Base-by-base conservation (phyloP, 2,329 filamentous ascomycete genomes). In the Penicillium palitans region DNA sequence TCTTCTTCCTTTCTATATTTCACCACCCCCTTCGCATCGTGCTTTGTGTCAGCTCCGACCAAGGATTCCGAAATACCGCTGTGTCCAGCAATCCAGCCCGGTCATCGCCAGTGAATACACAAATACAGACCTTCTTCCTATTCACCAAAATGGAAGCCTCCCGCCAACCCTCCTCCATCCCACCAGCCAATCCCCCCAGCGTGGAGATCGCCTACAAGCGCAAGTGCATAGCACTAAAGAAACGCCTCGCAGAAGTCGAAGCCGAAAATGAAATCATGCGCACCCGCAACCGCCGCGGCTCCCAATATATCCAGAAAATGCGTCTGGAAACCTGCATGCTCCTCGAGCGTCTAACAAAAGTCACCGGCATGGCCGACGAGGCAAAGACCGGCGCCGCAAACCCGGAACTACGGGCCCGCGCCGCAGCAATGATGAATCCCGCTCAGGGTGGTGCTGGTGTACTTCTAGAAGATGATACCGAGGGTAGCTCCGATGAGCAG, bases 181-280 rank as follows among this genome's bases (percentile, higher is more conserved):
- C 59, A 73, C 67, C 71, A 33, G 61, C 80, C 13, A 83, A 87
- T 57, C 91, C 93, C 21, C 93, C 95, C 17, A 96, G 92, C 17
- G 92, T 98, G 62, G 93, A 99, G 77, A 89, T 93, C 74, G 93
- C 93, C 51, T 99, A 98, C 78, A 92, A 95, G 70, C 87, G 91
- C 64, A 98, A 99, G 85, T 98, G 93, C 76, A 91, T 97, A 72
- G 90, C 96, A 68, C 85, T 99, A 24, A 96, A 96, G 79, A 90
- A 91, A 68, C 90, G 95, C 61, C 90, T 95, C 63, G 90, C 88
- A 73, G 93, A 97, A 74, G 91, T 98, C 68, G 93, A 98, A 74
- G 87, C 91, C 60, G 89, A 91, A 71, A 97, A 97, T 74, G 92
- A 96, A 68, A 85, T 90, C 57, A 89, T 91, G 47, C 86, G 91